Evolutionary conservation across 176 grass and related monocot species (phyloP).

Genomic region (Carex scoparia): DNA sequence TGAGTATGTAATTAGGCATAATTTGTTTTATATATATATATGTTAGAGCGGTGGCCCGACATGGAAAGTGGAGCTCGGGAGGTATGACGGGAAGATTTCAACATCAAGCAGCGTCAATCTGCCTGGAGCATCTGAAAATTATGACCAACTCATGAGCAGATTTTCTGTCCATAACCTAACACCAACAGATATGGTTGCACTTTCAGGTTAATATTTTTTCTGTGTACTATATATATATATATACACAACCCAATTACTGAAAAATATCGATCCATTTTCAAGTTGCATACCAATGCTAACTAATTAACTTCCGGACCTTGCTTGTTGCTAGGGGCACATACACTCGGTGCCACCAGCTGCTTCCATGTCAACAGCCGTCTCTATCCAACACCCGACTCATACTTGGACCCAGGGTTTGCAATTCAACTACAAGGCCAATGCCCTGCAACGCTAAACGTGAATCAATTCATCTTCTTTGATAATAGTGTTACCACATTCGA

Average conservation of each 20-base stretch:
- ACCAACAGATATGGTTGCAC: conserved; percentile 41
- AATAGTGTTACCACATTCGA: conserved; percentile 52
- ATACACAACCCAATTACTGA: not conserved
- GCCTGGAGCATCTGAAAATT: conserved; percentile 19
- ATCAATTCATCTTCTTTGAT: conserved; percentile 54
- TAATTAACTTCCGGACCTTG: not conserved
- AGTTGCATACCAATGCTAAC: not conserved
- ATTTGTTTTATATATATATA: not conserved
- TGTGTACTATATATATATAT: not conserved
- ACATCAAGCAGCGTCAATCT: conserved; percentile 32
- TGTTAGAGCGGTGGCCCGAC: conserved; percentile 44
- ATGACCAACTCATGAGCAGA: conserved; percentile 22
- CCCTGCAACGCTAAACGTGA: conserved; percentile 28
- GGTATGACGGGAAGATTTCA: conserved; percentile 47
- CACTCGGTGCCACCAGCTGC: conserved; percentile 67
- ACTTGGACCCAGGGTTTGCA: conserved; percentile 29
- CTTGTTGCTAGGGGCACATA: conserved; percentile 42
- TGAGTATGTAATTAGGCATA: not conserved
- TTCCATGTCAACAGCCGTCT: conserved; percentile 46
- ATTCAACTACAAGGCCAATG: conserved; percentile 40
- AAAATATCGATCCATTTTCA: not conserved
- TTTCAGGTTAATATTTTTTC: conserved; percentile 25
- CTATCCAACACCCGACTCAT: conserved; percentile 32
- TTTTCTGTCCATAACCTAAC: conserved; percentile 32
- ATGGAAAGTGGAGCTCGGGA: conserved; percentile 50